A percentile compares a stretch with the other conserved stretches of the same genome.
Conservation (phyloP, 1,139 yeast species). For the Zygosaccharomyces sapae region DNA sequence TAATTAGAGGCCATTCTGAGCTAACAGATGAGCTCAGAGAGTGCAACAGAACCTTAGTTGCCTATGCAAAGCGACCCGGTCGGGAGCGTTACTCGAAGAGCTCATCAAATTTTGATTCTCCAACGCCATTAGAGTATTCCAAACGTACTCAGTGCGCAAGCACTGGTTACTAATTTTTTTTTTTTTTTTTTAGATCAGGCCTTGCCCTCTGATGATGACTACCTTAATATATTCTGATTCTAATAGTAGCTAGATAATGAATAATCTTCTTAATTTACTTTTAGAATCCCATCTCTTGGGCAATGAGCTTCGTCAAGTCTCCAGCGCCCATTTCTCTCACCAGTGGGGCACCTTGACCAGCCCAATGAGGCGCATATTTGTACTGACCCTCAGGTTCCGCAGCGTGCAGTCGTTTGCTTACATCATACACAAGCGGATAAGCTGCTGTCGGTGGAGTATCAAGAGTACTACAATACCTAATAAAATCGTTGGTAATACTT, state of each 20-base stretch:
- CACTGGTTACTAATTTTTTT: neutral
- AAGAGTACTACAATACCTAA: slow-evolving; percentile 4
- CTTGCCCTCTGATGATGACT: neutral
- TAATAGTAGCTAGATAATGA: no score
- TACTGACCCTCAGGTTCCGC: slow-evolving; percentile 7
- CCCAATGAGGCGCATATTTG: slow-evolving; percentile 10
- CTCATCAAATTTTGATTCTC: neutral
- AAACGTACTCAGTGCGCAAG: neutral
- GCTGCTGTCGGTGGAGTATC: slow-evolving; percentile 34
- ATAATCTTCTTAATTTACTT: neutral
- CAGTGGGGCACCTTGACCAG: slow-evolving; percentile 12
- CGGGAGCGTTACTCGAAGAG: neutral
- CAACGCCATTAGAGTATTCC: neutral
- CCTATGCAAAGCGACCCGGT: slow-evolving; percentile 40
- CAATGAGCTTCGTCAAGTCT: neutral
- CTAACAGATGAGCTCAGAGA: slow-evolving; percentile 26
- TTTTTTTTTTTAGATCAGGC: neutral
- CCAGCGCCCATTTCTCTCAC: neutral
- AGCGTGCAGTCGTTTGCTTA: slow-evolving; percentile 32
- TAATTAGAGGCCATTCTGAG: slow-evolving; percentile 36
- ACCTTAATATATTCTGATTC: neutral
- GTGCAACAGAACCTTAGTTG: slow-evolving; percentile 43
- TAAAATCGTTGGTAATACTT: slow-evolving; percentile 38
- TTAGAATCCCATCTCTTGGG: neutral
- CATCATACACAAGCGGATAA: slow-evolving; percentile 40